Conservation (phyloP, 164 flowering plant genomes). For the Buxus sempervirens region DNA sequence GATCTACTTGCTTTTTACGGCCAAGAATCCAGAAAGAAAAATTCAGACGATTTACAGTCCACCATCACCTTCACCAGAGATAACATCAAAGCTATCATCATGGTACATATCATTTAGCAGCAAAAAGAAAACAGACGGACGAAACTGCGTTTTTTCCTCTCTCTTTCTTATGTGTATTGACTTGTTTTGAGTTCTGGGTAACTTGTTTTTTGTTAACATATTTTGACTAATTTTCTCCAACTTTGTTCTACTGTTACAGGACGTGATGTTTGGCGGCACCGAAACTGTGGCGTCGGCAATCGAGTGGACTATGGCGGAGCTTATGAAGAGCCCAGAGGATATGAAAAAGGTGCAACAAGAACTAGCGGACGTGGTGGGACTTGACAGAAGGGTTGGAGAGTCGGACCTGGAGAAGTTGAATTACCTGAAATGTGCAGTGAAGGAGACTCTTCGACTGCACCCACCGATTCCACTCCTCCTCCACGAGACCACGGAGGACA, state of each 20-base stretch:
- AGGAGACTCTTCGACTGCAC: constrained; percentile 35
- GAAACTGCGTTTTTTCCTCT: too few relatives aligned
- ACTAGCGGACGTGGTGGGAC: constrained; percentile 22
- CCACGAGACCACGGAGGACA: constrained; percentile 22
- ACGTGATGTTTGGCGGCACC: constrained; percentile 36
- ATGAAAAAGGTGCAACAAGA: constrained; percentile 32
- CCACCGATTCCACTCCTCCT: constrained; percentile 32
- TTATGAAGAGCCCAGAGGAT: constrained; percentile 29
- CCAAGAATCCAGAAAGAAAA: constrained; percentile 7
- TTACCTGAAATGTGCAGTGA: constrained; percentile 23
- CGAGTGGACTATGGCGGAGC: constrained; percentile 42
- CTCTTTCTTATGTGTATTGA: too few relatives aligned
- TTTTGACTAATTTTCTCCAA: neutral
- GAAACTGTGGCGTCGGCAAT: constrained; percentile 34
- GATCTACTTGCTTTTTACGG: constrained; percentile 24
- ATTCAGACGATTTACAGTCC: constrained; percentile 8
- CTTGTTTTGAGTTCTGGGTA: too few relatives aligned
- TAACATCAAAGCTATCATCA: constrained; percentile 32
- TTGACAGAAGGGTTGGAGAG: constrained; percentile 18
- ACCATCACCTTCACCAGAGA: constrained; percentile 22
- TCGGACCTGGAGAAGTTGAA: constrained; percentile 26
- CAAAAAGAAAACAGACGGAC: too few relatives aligned
- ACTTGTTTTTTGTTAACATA: neutral
- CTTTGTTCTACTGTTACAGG: constrained; percentile 11
- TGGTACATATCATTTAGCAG: constrained; percentile 15